Percentiles rank a stretch among this genome's conserved stretches.
These are phyloP conservation scores for Pseudocercospora crystallina DNA, from an alignment of 2,329 filamentous ascomycete genomes.

Conservation along the genomic window DNA sequence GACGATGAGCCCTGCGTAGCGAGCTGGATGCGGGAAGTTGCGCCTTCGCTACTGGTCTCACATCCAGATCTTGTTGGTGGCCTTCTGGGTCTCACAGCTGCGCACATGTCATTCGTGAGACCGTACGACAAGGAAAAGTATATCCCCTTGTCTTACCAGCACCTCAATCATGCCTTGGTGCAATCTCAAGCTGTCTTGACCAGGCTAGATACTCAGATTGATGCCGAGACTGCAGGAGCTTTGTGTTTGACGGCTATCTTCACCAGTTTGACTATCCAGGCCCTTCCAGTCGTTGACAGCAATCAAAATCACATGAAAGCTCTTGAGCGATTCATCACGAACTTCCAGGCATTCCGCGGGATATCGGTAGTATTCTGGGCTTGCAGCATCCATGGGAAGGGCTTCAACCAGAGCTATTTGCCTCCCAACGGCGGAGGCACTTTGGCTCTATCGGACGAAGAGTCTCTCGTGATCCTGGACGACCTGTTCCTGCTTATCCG, in stretches of 20 bases:
- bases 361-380: conserved; percentile 6
- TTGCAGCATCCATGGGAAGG: conserved; percentile 3
- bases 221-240: conserved; percentile 1
- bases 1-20: conserved; percentile 2
- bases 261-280: conserved; percentile 4
- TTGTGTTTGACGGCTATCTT: conserved; percentile 1
- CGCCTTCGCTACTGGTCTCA: neutral
- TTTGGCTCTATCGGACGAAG: neutral
- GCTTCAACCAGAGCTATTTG: conserved; percentile 4
- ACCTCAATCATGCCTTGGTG: conserved; percentile 4
- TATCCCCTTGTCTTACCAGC: neutral
- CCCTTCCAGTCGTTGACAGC: neutral
- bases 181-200: neutral
- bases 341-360: conserved; percentile 2
- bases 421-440: neutral
- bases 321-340: conserved; percentile 1
- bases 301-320: conserved; percentile 1
- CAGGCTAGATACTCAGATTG: neutral
- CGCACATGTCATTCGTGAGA: neutral
- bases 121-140: conserved; percentile 2
- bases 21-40: conserved; percentile 1
- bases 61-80: conserved; percentile 2
- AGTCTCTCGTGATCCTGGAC: neutral
- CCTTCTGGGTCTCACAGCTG: conserved; percentile 1
- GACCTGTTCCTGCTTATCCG: neutral